Evolutionary conservation across 495 filamentous ascomycete species (phyloP), one percentile per base, ranked within the genome.

Genomic region (Pseudomonodictys pantanalensis): DNA sequence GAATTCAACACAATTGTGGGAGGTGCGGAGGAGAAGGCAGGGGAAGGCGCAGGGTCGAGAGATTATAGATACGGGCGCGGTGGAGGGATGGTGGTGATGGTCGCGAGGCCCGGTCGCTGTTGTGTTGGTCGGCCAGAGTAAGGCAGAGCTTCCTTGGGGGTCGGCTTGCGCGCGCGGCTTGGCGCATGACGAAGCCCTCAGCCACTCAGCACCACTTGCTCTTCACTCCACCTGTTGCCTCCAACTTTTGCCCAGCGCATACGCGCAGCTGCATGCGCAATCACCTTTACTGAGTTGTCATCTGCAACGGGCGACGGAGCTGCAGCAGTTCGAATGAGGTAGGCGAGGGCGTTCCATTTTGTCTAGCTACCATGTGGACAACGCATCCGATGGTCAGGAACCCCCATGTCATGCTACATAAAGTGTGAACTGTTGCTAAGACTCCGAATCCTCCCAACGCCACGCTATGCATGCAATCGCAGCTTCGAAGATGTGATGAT

Each of bases 341-440:
- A 46, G 50, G 15, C 41, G 44, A 35, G 42, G 50, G 58, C 23
- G 12, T 22, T 45, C 25, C 39, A n/a, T 17, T 28, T 9, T 17
- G 12, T 32, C 9, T 53, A 63, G 46, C 60, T 35, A 52, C 52
- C 58, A 63, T 63, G 60, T 53, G 60, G 60, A 63, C 60, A 63
- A 58, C 60, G 45, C 60, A 63, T 63, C 59, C 12, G 52, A 57
- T 39, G 35, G 53, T 62, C 59, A 62, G 59, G 59, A 43, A 56
- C 59, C 56, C 57, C 18, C 23, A 52, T 63, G 60, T 63, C 60
- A 63, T 63, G 57, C 12, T 57, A 52, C 60, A 45, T 45, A 28
- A n/a, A n/a, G 20, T 52, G 38, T 38, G 60, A 57, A 56, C 52
- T 44, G 17, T 30, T 42, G 51, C 51, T 7, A 43, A 38, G n/a